Base-by-base conservation (phyloP, 169 alveolate genomes). In the Cryptosporidium ubiquitum region DNA sequence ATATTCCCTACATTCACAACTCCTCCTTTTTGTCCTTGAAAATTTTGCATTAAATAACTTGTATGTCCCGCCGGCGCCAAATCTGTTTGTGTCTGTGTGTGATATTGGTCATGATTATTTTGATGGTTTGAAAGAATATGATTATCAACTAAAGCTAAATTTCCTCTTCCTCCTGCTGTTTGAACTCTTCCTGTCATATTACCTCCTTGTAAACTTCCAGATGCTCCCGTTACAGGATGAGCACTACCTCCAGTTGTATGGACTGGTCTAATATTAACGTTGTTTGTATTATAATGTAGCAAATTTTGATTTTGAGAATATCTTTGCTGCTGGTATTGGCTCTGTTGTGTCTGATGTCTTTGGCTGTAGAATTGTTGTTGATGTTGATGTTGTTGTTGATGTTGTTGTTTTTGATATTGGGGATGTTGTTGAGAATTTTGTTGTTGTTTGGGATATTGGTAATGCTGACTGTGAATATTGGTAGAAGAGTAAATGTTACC, bases 251-350 rank as follows among this genome's bases (percentile, higher is more conserved):
- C 29, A 69, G 26, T 58, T 7, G 60, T 20, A 29, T 14, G 52
- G 42, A 35, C 26, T 52, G 68, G 52, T 29, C 51, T 33, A 49
- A 49, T 20, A 55, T 75, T 70, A 16, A 16, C 60, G 40, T 29
- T 68, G 20, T 2, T 40, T 16, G 51, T 20, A 18, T 18, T 66
- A 33, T 31, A 60, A 26, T 37, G 74, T 12, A 31, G 10, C 12
- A 5, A 18, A 40, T 31, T 69, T 33, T 55, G 86, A 35, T 18
- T 68, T 20, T 18, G 1, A 61, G 49, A 60, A 29, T 68, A 68
- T 31, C 35, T 51, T 35, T 42, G 94, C 60, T 33, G 51, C 20
- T 69, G 84, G 18, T 37, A 69, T 69, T 20, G 55, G 18, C 14
- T 37, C 39, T 35, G 60, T 35, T 49, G 69, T 6, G 16, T 26